These are phyloP conservation scores for Globisporangium carolinianum DNA, from an alignment of 352 stramenopile species.

Conservation along the genomic window DNA sequence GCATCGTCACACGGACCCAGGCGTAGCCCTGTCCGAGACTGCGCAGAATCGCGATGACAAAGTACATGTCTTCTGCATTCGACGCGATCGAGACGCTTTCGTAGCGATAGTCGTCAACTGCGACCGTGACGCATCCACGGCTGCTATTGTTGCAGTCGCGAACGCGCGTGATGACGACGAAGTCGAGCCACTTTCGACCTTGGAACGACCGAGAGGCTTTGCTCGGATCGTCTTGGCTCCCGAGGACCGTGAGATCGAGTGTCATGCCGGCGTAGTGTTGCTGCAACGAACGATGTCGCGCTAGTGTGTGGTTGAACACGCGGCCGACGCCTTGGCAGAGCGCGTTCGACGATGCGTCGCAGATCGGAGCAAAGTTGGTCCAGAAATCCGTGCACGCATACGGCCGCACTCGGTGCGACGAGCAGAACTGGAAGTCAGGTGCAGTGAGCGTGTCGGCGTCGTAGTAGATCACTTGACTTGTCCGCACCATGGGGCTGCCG, in stretches of 20 bases:
- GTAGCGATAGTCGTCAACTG: conserved; percentile 11
- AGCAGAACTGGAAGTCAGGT: conserved; percentile 5
- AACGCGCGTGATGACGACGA: conserved; percentile 1
- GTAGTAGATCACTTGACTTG: conserved; percentile 15
- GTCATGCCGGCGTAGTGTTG: neutral
- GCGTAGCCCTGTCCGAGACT: conserved; percentile 12
- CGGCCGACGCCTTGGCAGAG: neutral
- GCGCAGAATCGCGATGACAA: conserved; percentile 3
- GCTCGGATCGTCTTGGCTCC: neutral
- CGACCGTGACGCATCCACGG: conserved; percentile 3
- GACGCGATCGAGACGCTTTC: conserved; percentile 6
- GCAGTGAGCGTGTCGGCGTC: neutral
- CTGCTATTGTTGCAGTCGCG: neutral
- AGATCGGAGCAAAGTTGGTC: conserved; percentile 5
- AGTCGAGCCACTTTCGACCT: neutral
- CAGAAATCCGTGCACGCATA: conserved; percentile 6
- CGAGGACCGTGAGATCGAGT: conserved; percentile 2
- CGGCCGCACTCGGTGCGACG: conserved; percentile 2
- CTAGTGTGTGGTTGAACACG: conserved; percentile 1
- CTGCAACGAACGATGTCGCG: neutral
- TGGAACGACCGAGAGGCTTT: conserved; percentile 1
- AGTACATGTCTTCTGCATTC: conserved; percentile 2
- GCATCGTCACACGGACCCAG: conserved; percentile 7
- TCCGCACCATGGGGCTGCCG: conserved; percentile 3
- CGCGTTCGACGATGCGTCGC: neutral